Base-by-base conservation (phyloP, 2,329 filamentous ascomycete species). In the Cordyceps militaris region DNA sequence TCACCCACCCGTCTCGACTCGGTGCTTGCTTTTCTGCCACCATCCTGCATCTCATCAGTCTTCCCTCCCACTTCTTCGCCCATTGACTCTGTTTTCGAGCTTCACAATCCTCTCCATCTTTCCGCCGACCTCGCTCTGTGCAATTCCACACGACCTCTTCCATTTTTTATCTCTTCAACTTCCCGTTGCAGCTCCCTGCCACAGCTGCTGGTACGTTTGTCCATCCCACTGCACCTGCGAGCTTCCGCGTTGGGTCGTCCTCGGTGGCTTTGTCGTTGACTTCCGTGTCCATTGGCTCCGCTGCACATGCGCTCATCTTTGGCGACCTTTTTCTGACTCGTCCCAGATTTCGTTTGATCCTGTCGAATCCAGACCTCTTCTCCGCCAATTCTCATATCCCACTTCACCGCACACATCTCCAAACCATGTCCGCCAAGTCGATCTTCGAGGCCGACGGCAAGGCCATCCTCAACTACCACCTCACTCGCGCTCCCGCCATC, bases 401-500 rank as follows among this genome's bases (percentile, higher is more conserved):
- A 57, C 44, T 58, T 59, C 60, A 62, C 58, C 64, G 62, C 61
- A 64, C 65, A 64, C 63, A 63, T 9, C 42, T 44, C 69, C 72
- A 60, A n/a, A 57, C 38, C 67, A 76, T 76, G 74, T 76, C 74
- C 66, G 74, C 94, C 77, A 99, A 99, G 81, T 89, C 93, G 66
- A 97, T 99, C 74, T 79, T 89, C 83, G 94, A 99, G 84, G 93
- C 93, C 83, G 94, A 99, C 81, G 94, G 94, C 85, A 99, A 99
- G 89, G 94, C 94, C 84, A 97, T 99, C 82, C 85, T 99, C 85
- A 97, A 97, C 89, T 99, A 97, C 85, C 94, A 97, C 83, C 91
- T 99, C 78, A 97, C 94, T 69, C 89, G 94, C 74, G 91, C 94
- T 67, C 87, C 91, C 65, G 88, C 96, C 75, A 96, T 99, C 85